Evolutionary conservation across 306 rosid species (phyloP).

Genomic region (Castanea sativa): DNA sequence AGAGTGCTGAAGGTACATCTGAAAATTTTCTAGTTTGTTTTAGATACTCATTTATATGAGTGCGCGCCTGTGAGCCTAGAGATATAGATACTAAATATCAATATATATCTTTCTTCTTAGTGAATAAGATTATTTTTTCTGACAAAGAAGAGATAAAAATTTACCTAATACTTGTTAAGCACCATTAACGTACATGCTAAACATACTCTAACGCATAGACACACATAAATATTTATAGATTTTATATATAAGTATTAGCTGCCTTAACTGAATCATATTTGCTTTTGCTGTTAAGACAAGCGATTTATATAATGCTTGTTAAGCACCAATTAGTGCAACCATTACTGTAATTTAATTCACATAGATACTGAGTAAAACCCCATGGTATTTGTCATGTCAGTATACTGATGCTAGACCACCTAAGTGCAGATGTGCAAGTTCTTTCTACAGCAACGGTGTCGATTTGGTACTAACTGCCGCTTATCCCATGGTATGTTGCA

Average conservation of each 20-base stretch:
- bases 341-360: conserved; percentile 17
- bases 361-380: conserved; percentile 35
- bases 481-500: conserved; percentile 88
- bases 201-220: not conserved
- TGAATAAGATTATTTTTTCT: not conserved
- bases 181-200: not conserved
- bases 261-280: conserved; percentile 12
- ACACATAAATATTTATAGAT: too few relatives aligned
- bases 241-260: not conserved
- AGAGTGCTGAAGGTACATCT: not conserved
- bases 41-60: not conserved
- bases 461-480: conserved; percentile 90
- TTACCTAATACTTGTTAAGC: not conserved
- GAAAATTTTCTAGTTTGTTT: not conserved
- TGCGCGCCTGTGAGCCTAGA: not conserved
- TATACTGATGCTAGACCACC: conserved; percentile 63
- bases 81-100: too few relatives aligned
- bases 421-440: conserved; percentile 99
- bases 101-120: not conserved
- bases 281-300: conserved; percentile 15
- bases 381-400: conserved; percentile 32
- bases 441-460: conserved; percentile 89
- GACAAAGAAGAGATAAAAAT: not conserved
- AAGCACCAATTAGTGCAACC: not conserved
- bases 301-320: not conserved